Percentiles rank a stretch among this genome's conserved stretches.
phyloP scores from a whole-genome alignment of 495 filamentous ascomycete species.

The Bathelium albidoporum region DNA sequence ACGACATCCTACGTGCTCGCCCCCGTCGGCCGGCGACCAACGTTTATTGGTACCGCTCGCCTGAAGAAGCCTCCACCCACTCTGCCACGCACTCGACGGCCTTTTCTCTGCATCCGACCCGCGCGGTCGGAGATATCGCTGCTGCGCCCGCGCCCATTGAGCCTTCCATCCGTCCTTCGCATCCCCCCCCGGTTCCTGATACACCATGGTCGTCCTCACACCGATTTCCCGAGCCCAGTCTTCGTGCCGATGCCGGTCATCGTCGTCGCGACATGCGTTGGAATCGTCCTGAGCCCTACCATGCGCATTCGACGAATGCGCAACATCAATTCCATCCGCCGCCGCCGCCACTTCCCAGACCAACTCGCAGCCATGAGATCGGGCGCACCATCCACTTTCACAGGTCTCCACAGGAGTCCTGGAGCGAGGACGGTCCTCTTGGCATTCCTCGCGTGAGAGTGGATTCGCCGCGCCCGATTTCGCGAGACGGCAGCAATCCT shows the following conservation, averaged over 20 bases:
- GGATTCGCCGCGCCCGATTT: background rate
- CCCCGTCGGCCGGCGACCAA: background rate
- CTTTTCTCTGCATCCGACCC: background rate
- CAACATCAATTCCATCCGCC: background rate
- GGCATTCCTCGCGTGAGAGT: background rate
- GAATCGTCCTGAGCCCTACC: background rate
- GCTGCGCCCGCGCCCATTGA: background rate
- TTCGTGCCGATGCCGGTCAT: background rate
- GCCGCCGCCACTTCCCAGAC: background rate
- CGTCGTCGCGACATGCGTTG: background rate
- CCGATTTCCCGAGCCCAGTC: background rate
- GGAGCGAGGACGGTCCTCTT: background rate
- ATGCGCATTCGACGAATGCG: background rate
- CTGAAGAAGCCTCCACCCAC: background rate
- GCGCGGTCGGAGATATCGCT: background rate
- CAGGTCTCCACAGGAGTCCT: background rate
- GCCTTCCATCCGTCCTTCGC: background rate
- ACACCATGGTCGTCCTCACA: background rate
- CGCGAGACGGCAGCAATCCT: background rate
- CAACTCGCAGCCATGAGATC: conserved; percentile 2
- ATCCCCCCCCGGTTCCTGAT: background rate
- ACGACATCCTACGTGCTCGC: background rate
- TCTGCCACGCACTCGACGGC: background rate
- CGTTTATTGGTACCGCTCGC: background rate
- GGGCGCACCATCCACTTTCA: background rate